phyloP scores from a whole-genome alignment of 805 yeast species.

The Lipomyces orientalis region DNA sequence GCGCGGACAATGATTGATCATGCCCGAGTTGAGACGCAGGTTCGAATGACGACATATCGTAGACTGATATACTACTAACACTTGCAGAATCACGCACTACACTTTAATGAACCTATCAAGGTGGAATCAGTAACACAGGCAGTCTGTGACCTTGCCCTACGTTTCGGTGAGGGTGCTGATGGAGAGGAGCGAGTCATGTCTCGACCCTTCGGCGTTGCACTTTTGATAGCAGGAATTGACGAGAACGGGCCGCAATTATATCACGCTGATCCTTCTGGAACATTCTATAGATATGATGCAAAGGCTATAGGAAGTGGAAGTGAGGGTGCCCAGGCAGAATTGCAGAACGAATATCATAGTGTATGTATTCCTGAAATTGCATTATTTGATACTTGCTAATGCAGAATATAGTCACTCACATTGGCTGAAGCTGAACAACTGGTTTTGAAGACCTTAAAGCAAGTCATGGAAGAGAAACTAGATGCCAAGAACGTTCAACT shows the following conservation, averaged over 20 bases:
- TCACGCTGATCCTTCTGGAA: conserved; percentile 99
- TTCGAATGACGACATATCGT: conserved; percentile 48
- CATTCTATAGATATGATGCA: conserved; percentile 96
- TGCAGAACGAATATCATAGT: conserved; percentile 94
- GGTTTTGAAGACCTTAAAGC: conserved; percentile 86
- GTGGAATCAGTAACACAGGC: conserved; percentile 95
- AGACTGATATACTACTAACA: conserved; percentile 38
- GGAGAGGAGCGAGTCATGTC: conserved; percentile 96
- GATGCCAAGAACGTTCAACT: conserved; percentile 95
- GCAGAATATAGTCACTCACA: conserved; percentile 64
- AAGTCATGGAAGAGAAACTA: conserved; percentile 98
- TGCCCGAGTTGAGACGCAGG: conserved; percentile 73
- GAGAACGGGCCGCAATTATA: conserved; percentile 91
- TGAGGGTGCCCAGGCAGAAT: conserved; percentile 98
- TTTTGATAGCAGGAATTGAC: conserved; percentile 93
- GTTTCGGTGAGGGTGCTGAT: conserved; percentile 96
- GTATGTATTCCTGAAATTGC: conserved; percentile 19
- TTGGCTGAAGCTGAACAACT: conserved; percentile 90
- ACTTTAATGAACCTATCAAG: conserved; percentile 89
- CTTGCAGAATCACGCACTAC: conserved; percentile 76
- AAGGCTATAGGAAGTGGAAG: conserved; percentile 99
- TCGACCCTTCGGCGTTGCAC: conserved; percentile 98
- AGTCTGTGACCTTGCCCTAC: conserved; percentile 93
- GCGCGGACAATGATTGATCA: conserved; percentile 99
- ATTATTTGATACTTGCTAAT: background rate